A percentile compares a stretch with the other conserved stretches of the same genome.
Evolutionary conservation across 2,329 filamentous ascomycete genomes (phyloP).

Genomic region (Elsinoe ampelina): DNA sequence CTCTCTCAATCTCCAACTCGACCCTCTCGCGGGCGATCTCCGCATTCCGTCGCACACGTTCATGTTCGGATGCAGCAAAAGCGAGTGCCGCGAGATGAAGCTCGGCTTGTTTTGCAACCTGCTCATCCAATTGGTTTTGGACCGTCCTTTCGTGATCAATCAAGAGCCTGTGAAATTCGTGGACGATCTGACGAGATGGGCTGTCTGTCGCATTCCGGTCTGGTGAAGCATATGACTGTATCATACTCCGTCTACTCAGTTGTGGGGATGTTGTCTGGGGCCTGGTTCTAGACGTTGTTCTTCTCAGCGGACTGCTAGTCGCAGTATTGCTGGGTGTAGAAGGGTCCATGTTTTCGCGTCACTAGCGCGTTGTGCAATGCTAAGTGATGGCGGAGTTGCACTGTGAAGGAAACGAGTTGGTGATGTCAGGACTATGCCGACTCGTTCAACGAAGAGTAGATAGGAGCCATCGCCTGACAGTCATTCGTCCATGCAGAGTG

Average conservation of each 20-base stretch:
- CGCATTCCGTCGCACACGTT: conserved; percentile 50
- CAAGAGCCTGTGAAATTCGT: conserved; percentile 36
- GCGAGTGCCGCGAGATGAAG: conserved; percentile 58
- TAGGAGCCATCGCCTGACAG: too few species aligned
- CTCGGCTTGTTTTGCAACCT: conserved; percentile 53
- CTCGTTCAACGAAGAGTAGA: too few species aligned
- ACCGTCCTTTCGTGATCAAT: conserved; percentile 37
- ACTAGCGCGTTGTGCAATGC: not conserved
- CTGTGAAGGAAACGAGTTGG: too few species aligned
- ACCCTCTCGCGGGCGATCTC: conserved; percentile 45
- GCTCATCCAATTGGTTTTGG: conserved; percentile 52
- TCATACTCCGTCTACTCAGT: not conserved
- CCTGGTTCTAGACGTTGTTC: not conserved
- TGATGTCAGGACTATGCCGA: too few species aligned
- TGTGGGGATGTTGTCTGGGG: not conserved
- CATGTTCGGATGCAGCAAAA: conserved; percentile 56
- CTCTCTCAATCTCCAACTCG: conserved; percentile 33
- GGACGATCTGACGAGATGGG: conserved; percentile 23
- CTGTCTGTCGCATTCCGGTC: conserved; percentile 14
- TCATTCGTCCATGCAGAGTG: not conserved
- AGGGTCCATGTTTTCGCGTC: not conserved
- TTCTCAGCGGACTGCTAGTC: not conserved
- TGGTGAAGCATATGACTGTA: conserved; percentile 13
- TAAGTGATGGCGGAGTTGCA: too few species aligned
- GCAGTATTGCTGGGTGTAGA: not conserved